A percentile compares a stretch with the other conserved stretches of the same genome.
Evolutionary conservation across 2,329 filamentous ascomycete genomes (phyloP).

Genomic region (Rachicladosporium sp.): DNA sequence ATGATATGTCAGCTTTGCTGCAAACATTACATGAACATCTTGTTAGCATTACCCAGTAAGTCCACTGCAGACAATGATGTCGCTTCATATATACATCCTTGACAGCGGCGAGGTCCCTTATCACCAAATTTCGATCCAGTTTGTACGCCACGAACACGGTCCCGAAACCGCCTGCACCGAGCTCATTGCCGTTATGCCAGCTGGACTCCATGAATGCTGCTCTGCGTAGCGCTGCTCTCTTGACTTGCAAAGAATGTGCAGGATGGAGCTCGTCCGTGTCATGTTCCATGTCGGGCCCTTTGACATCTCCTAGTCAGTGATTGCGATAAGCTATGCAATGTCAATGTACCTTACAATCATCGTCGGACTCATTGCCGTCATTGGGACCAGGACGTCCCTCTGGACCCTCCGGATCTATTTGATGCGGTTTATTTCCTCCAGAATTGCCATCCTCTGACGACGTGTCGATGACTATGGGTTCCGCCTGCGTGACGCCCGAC

Average conservation of each 20-base stretch:
- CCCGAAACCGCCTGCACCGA: constrained; percentile 1
- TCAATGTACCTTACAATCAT: too few relatives aligned
- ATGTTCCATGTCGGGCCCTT: too few relatives aligned
- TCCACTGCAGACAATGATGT: neutral
- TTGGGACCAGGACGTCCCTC: too few relatives aligned
- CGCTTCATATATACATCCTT: constrained; percentile 1
- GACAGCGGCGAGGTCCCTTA: constrained; percentile 1
- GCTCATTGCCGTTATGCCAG: neutral
- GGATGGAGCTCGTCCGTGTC: too few relatives aligned
- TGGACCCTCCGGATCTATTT: neutral
- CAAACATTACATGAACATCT: neutral
- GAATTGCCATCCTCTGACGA: too few relatives aligned
- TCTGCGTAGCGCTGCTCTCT: too few relatives aligned
- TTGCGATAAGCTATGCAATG: too few relatives aligned
- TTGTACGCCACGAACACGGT: neutral
- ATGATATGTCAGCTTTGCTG: constrained; percentile 2
- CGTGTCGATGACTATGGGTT: neutral
- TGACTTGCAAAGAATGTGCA: too few relatives aligned
- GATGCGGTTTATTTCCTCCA: neutral
- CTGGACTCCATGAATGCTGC: too few relatives aligned
- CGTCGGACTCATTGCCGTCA: too few relatives aligned
- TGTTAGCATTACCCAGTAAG: neutral
- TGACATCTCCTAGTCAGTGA: too few relatives aligned
- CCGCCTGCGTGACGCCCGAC: neutral
- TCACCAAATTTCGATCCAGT: neutral